phyloP scores from a whole-genome alignment of 2,329 filamentous ascomycete species.

The Drechslerella dactyloides region DNA sequence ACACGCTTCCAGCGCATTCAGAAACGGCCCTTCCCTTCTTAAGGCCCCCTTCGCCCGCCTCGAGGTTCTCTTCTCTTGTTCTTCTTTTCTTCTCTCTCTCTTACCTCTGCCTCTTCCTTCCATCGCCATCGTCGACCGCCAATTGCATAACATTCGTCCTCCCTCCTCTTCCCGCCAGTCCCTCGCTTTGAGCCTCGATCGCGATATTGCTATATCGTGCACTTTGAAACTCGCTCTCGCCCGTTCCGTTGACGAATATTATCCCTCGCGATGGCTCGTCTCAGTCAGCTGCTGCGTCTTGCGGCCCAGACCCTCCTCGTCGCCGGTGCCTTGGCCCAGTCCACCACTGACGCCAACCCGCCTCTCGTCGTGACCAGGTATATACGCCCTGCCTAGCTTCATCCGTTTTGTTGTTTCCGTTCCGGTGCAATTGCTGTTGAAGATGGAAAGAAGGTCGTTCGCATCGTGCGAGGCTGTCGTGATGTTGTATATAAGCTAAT shows the following conservation, averaged over 20 bases:
- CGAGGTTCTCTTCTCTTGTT: neutral
- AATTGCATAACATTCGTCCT: neutral
- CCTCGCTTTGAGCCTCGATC: neutral
- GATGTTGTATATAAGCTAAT: neutral
- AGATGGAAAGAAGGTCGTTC: no score
- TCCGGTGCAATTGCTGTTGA: no score
- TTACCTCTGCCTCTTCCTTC: neutral
- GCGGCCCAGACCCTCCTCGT: slow-evolving; percentile 17
- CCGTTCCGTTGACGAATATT: neutral
- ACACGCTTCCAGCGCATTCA: neutral
- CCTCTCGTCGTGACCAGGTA: slow-evolving; percentile 32
- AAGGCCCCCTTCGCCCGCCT: neutral
- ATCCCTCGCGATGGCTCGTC: slow-evolving; percentile 17
- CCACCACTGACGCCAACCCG: slow-evolving; percentile 38
- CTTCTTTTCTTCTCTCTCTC: neutral
- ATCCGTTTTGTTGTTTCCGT: no score
- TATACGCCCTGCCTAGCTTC: neutral
- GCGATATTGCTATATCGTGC: no score
- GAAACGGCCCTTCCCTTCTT: neutral
- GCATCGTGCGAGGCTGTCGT: neutral
- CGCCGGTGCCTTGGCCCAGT: slow-evolving; percentile 14
- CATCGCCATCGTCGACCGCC: no score
- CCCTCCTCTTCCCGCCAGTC: neutral
- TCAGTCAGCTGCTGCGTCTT: slow-evolving; percentile 32
- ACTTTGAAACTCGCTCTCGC: neutral